Conservation (phyloP, 2,329 filamentous ascomycete genomes). For the Graphilbum ipis-grandicollis region DNA sequence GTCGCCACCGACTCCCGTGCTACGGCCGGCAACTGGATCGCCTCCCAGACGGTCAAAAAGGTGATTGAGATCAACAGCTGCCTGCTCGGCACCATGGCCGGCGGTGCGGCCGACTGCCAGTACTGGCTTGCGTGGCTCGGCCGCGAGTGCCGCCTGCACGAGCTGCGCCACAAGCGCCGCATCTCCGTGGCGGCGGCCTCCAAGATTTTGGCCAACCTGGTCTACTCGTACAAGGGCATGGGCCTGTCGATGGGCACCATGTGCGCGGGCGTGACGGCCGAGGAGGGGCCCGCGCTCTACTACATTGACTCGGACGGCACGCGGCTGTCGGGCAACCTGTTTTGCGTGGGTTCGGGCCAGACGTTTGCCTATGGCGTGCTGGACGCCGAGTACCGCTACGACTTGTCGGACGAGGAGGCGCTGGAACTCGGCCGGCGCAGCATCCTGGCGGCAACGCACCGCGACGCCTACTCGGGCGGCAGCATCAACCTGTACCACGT, state of each 20-base stretch:
- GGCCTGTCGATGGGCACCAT: constrained; percentile 98
- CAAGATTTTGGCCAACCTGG: constrained; percentile 96
- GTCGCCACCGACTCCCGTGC: constrained; percentile 95
- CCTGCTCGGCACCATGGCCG: constrained; percentile 93
- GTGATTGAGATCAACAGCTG: constrained; percentile 96
- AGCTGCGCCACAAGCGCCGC: constrained; percentile 96
- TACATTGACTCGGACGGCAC: constrained; percentile 98
- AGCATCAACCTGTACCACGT: constrained; percentile 99
- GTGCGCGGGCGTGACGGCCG: constrained; percentile 90
- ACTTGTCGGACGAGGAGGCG: constrained; percentile 72
- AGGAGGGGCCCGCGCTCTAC: constrained; percentile 94
- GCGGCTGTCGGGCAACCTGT: constrained; percentile 79
- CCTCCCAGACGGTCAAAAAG: constrained; percentile 99
- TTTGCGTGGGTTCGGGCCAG: constrained; percentile 96
- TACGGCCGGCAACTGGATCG: constrained; percentile 97
- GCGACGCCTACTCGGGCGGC: constrained; percentile 96
- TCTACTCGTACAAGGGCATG: constrained; percentile 98
- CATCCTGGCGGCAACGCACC: constrained; percentile 89
- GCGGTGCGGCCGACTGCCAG: constrained; percentile 96
- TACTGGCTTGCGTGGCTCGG: constrained; percentile 98
- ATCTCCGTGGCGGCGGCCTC: constrained; percentile 94
- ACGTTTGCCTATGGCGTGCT: constrained; percentile 98
- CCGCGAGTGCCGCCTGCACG: constrained; percentile 97
- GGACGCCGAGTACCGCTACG: constrained; percentile 87
- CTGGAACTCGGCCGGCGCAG: constrained; percentile 80